Conservation (phyloP, 2,329 filamentous ascomycete genomes). For the Aspergillus vadensis region DNA sequence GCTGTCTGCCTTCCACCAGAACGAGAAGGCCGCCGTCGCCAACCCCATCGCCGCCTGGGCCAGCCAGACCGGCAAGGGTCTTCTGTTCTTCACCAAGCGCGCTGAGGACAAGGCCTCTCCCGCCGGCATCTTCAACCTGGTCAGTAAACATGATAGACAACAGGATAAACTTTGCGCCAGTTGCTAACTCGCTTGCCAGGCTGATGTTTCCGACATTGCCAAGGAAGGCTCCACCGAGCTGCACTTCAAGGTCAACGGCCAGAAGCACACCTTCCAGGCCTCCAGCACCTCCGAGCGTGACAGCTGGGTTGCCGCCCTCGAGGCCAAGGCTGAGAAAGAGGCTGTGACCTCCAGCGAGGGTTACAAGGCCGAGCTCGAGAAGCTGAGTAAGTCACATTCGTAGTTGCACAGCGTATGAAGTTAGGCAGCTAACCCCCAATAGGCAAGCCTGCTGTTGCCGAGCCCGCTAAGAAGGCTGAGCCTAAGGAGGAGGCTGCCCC, state of each 20-base stretch:
- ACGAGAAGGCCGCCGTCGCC: conserved; percentile 79
- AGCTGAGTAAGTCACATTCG: conserved; percentile 57
- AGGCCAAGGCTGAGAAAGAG: conserved; percentile 76
- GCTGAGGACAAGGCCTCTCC: conserved; percentile 78
- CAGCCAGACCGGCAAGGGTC: conserved; percentile 89
- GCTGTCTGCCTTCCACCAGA: conserved; percentile 76
- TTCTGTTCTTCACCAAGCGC: conserved; percentile 88
- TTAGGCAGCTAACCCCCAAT: conserved; percentile 25
- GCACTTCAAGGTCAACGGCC: conserved; percentile 77
- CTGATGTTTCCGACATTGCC: conserved; percentile 70
- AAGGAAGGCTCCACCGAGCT: conserved; percentile 80
- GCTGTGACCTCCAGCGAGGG: conserved; percentile 74
- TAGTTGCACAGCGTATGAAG: not conserved
- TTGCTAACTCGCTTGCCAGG: conserved; percentile 44
- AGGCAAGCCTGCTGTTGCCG: conserved; percentile 37
- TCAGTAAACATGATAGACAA: conserved; percentile 51
- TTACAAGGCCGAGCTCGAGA: conserved; percentile 85
- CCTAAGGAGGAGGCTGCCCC: conserved; percentile 40
- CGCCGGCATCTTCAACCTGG: conserved; percentile 79
- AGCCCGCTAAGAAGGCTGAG: conserved; percentile 28
- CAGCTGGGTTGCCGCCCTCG: conserved; percentile 85
- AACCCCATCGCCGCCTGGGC: conserved; percentile 87
- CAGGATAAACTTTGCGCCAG: not conserved
- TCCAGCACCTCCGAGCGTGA: conserved; percentile 74
- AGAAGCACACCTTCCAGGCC: conserved; percentile 95